Evolutionary conservation across 768 basidiomycete genomes (phyloP).

Genomic region (Leccinum disarticulatum): DNA sequence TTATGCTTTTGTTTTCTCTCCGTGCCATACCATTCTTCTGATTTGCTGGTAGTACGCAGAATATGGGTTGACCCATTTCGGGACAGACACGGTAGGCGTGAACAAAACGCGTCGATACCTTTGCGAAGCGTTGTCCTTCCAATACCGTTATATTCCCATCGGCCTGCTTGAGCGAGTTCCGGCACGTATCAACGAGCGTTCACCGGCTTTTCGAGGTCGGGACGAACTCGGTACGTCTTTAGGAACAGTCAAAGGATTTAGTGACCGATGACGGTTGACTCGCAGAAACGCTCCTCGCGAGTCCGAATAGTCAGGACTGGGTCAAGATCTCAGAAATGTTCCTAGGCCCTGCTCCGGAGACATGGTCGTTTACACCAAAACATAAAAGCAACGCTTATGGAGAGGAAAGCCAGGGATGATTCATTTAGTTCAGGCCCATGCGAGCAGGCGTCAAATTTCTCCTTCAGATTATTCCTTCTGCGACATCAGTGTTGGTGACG

Average conservation of each 20-base stretch:
- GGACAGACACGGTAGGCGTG: constrained; percentile 84
- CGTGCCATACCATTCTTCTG: neutral
- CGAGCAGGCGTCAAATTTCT: neutral
- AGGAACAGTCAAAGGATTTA: neutral
- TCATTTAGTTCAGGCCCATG: constrained; percentile 18
- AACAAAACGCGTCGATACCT: constrained; percentile 92
- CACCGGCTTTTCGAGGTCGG: constrained; percentile 84
- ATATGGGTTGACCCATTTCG: constrained; percentile 83
- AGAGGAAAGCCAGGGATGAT: constrained; percentile 61
- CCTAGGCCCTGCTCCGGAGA: constrained; percentile 80
- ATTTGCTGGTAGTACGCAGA: constrained; percentile 67
- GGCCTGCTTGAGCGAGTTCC: constrained; percentile 86
- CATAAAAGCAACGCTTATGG: constrained; percentile 87
- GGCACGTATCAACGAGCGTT: constrained; percentile 83
- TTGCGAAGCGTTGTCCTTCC: constrained; percentile 94
- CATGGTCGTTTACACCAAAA: constrained; percentile 87
- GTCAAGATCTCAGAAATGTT: constrained; percentile 95
- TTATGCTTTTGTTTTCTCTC: neutral
- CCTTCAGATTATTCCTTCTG: neutral
- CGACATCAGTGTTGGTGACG: neutral
- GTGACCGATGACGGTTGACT: neutral
- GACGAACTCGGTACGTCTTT: constrained; percentile 73
- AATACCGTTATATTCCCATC: constrained; percentile 93
- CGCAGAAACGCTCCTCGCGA: constrained; percentile 81
- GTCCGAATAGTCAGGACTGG: constrained; percentile 81